Evolutionary conservation across 371 early-diverging fungal genomes (phyloP), one percentile per base, ranked within the genome.

Genomic region (Zopfochytrium polystomum): DNA sequence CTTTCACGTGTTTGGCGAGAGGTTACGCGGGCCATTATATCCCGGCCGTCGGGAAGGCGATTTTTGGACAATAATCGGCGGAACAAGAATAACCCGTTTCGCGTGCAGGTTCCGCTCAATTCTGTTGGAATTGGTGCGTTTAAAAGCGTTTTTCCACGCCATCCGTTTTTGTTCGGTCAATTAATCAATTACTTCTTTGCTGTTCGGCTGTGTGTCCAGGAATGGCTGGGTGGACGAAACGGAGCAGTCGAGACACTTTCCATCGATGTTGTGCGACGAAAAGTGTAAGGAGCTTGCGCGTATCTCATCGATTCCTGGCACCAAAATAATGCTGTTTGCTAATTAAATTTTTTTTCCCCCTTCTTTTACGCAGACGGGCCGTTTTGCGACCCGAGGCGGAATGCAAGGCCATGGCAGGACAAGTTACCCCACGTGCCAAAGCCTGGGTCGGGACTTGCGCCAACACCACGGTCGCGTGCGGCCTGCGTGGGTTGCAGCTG

Each of bases 221-320:
- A 96, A 96, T 65, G 97, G 95, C 7, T 73, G 95, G 66, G 90
- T 90, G 2, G 93, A 95, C 63, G 92, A 93, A 26, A 75, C 88
- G 55, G 76, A 84, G 6, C 96, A 96, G 78, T 95, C 91, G 77
- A 82, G 89, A 70, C 91, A 87, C 73, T 96, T 92, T 71, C 82
- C 90, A 1, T 72, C 73, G 32, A 70, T 71, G 64, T 69, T 73
- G 33, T 51, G 62, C 31, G 77, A 76, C 57, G 43, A 51, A 20
- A 76, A 67, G 33, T 76, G 68, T 68, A 23, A 47, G 63, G 15
- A 6, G 20, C n/a, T 20, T 13, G 25, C 15, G 13, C 25, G 9
- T 50, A 11, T 42, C n/a, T 23, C 22, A 38, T 31, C 25, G n/a
- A 23, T 50, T 30, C 50, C 27, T 31, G 53, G 38, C n/a, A 4